phyloP scores from a whole-genome alignment of 2,329 filamentous ascomycete genomes.

The Didymella pomorum region DNA sequence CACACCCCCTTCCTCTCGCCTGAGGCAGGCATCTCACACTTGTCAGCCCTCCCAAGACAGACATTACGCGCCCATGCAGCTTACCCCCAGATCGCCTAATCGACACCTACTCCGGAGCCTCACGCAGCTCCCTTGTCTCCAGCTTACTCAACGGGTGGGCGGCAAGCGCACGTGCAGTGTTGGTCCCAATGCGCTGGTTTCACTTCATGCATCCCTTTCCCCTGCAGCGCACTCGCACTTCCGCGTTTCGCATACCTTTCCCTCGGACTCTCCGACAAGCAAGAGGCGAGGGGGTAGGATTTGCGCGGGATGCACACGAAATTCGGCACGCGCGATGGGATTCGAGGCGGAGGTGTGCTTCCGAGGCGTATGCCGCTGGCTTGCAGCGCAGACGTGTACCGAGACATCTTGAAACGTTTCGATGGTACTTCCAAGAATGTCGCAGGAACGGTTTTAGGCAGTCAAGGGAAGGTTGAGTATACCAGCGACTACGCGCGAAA shows the following conservation, averaged over 20 bases:
- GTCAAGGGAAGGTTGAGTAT: too few species aligned
- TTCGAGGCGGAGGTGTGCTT: neutral
- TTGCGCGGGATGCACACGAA: neutral
- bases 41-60: neutral
- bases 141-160: constrained; percentile 5
- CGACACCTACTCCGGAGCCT: constrained; percentile 6
- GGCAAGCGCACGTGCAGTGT: constrained; percentile 7
- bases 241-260: constrained; percentile 6
- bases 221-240: constrained; percentile 10
- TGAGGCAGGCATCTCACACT: neutral
- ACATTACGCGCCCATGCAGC: neutral
- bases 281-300: neutral
- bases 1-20: neutral
- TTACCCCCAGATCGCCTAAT: neutral
- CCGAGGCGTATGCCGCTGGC: neutral
- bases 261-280: constrained; percentile 10
- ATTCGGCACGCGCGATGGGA: neutral
- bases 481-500: neutral
- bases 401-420: neutral
- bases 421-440: neutral
- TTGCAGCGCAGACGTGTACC: neutral
- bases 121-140: neutral
- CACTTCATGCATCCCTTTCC: constrained; percentile 7
- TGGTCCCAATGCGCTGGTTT: constrained; percentile 8
- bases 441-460: neutral